phyloP scores from a whole-genome alignment of 2,329 filamentous ascomycete genomes.

The Claviceps sp. region DNA sequence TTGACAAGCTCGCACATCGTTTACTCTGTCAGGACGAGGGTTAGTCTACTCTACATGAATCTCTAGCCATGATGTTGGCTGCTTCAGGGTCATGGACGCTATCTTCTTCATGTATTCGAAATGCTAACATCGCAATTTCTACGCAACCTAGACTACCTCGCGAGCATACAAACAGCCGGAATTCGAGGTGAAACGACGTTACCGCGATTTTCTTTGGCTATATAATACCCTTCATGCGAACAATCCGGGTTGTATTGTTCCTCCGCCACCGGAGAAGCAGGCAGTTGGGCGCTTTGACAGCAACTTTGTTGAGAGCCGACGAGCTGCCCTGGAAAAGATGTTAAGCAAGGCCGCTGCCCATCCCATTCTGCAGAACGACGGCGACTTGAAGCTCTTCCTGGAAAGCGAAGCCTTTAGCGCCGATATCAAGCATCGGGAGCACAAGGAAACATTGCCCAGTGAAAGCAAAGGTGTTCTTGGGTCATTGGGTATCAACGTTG shows the following conservation, averaged over 20 bases:
- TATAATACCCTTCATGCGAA: slow-evolving; percentile 91
- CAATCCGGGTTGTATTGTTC: slow-evolving; percentile 88
- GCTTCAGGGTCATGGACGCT: too few species aligned
- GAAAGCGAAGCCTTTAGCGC: slow-evolving; percentile 94
- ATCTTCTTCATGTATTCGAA: background rate
- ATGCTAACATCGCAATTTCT: background rate
- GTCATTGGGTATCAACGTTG: slow-evolving; percentile 66
- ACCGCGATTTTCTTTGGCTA: slow-evolving; percentile 94
- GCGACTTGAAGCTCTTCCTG: slow-evolving; percentile 87
- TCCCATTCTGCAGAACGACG: slow-evolving; percentile 81
- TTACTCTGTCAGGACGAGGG: slow-evolving; percentile 88
- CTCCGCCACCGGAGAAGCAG: slow-evolving; percentile 94
- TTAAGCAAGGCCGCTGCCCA: slow-evolving; percentile 89
- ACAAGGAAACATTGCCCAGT: slow-evolving; percentile 68
- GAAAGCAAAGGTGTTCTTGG: slow-evolving; percentile 93
- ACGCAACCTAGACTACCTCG: slow-evolving; percentile 61
- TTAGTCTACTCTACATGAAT: slow-evolving; percentile 22
- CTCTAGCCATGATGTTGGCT: background rate
- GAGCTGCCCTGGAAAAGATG: slow-evolving; percentile 92
- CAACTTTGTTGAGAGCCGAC: slow-evolving; percentile 88
- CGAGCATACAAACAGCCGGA: slow-evolving; percentile 90
- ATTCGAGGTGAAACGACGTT: slow-evolving; percentile 86
- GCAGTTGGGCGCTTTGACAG: slow-evolving; percentile 90
- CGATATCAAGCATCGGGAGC: slow-evolving; percentile 95
- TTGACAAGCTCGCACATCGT: slow-evolving; percentile 95